A percentile compares a stretch with the other conserved stretches of the same genome.
Conservation (phyloP, 345 rosid genomes). For the Cochlearia excelsa region DNA sequence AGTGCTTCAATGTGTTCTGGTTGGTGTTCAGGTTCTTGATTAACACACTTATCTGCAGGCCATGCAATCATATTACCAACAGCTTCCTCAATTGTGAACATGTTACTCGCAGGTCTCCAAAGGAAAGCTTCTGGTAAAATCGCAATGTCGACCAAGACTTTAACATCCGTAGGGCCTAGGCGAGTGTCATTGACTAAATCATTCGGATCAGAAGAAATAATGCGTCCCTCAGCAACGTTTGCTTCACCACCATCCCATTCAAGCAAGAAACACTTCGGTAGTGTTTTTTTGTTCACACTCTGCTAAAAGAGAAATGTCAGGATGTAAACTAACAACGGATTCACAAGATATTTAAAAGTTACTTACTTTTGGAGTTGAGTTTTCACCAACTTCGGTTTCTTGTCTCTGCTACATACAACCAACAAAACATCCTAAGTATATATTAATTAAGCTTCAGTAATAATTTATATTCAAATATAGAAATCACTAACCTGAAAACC, state of each 20-base stretch:
- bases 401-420: too few species aligned
- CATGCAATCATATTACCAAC: neutral
- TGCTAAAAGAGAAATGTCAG: too few species aligned
- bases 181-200: neutral
- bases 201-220: neutral
- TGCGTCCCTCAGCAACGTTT: neutral
- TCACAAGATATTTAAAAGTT: too few species aligned
- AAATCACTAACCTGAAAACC: too few species aligned
- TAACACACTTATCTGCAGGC: neutral
- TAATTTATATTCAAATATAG: too few species aligned
- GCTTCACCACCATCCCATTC: neutral
- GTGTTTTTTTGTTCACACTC: neutral
- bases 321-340: too few species aligned
- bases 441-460: too few species aligned
- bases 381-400: too few species aligned
- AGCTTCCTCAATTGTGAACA: neutral
- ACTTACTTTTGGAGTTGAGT: too few species aligned
- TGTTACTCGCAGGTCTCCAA: neutral
- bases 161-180: neutral
- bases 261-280: neutral
- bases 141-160: neutral
- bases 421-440: too few species aligned
- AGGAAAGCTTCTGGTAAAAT: neutral
- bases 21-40: too few species aligned
- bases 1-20: too few species aligned